Percentiles rank a stretch among this genome's conserved stretches.
Conservation (phyloP, 2,329 filamentous ascomycete species). For the Huntiella abstrusa region DNA sequence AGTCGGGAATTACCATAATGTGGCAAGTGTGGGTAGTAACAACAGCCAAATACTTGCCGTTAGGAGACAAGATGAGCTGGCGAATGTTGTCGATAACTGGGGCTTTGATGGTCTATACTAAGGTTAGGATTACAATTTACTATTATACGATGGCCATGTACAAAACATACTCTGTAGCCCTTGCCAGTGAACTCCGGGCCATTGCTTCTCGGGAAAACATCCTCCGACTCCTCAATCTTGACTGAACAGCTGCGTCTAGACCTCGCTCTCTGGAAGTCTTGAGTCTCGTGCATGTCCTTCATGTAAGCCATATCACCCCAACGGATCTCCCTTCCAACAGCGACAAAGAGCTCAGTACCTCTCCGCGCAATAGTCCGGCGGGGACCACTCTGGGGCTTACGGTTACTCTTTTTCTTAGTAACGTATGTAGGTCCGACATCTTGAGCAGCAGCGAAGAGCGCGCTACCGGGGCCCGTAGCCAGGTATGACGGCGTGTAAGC, state of each 20-base stretch:
- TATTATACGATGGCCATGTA: neutral
- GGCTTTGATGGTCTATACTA: slow-evolving; percentile 51
- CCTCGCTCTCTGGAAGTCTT: slow-evolving; percentile 10
- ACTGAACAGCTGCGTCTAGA: slow-evolving; percentile 15
- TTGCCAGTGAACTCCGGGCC: slow-evolving; percentile 15
- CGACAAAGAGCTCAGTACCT: slow-evolving; percentile 76
- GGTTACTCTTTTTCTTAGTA: slow-evolving; percentile 19
- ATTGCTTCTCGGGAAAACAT: slow-evolving; percentile 7
- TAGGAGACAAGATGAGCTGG: slow-evolving; percentile 70
- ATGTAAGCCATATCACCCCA: slow-evolving; percentile 74
- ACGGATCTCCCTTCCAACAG: slow-evolving; percentile 72
- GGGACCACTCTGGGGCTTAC: slow-evolving; percentile 28
- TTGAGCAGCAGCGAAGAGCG: slow-evolving; percentile 44
- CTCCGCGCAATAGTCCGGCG: slow-evolving; percentile 56
- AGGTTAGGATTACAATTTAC: slow-evolving; percentile 8
- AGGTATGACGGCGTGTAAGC: slow-evolving; percentile 81
- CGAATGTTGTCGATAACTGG: slow-evolving; percentile 66
- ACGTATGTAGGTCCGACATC: slow-evolving; percentile 24
- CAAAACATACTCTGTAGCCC: slow-evolving; percentile 16
- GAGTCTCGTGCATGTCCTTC: slow-evolving; percentile 36
- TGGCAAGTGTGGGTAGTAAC: slow-evolving; percentile 76
- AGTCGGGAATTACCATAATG: slow-evolving; percentile 67
- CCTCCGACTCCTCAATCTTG: slow-evolving; percentile 26
- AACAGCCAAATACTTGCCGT: slow-evolving; percentile 65
- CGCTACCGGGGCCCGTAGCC: slow-evolving; percentile 54